Percentiles rank a stretch among this genome's conserved stretches.
Evolutionary conservation across 192 early-diverging fungal genomes (phyloP).

Genomic region (Coemansia sp.): DNA sequence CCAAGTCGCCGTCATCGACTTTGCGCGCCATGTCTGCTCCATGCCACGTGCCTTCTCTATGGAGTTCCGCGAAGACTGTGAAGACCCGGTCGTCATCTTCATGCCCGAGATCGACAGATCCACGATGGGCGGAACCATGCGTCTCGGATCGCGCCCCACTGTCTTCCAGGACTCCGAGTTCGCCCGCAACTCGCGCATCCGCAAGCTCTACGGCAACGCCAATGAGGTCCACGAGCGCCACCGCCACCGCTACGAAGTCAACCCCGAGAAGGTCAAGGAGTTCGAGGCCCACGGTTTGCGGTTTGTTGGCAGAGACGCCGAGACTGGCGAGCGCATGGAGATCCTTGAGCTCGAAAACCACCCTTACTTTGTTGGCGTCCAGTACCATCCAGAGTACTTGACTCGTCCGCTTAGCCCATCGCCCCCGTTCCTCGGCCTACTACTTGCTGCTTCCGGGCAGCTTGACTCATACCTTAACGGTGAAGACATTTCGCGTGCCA

Average conservation of each 20-base stretch:
- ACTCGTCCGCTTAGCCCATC: slow-evolving; percentile 92
- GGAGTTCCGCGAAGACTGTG: slow-evolving; percentile 79
- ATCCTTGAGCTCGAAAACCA: slow-evolving; percentile 88
- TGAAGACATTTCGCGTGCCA: slow-evolving; percentile 19
- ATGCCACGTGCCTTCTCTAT: slow-evolving; percentile 80
- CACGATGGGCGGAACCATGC: slow-evolving; percentile 96
- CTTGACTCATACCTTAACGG: slow-evolving; percentile 59
- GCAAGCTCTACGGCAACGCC: slow-evolving; percentile 66
- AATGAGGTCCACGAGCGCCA: slow-evolving; percentile 83
- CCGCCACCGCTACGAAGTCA: slow-evolving; percentile 98
- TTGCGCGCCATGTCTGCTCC: slow-evolving; percentile 90
- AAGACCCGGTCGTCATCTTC: slow-evolving; percentile 82
- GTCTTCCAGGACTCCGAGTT: slow-evolving; percentile 72
- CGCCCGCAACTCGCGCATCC: slow-evolving; percentile 61
- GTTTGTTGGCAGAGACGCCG: slow-evolving; percentile 89
- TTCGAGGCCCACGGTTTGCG: slow-evolving; percentile 81
- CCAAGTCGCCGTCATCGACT: slow-evolving; percentile 97
- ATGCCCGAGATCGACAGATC: slow-evolving; percentile 98
- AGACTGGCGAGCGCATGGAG: slow-evolving; percentile 98
- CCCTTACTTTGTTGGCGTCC: slow-evolving; percentile 92
- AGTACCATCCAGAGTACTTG: slow-evolving; percentile 98
- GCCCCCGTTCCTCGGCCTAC: slow-evolving; percentile 90
- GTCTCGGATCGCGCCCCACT: slow-evolving; percentile 85
- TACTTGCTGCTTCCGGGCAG: slow-evolving; percentile 81
- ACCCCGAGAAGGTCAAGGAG: slow-evolving; percentile 75